Base-by-base conservation (phyloP, 2,329 filamentous ascomycete species). In the Ophiognomonia clavigignenti-juglandacearum region DNA sequence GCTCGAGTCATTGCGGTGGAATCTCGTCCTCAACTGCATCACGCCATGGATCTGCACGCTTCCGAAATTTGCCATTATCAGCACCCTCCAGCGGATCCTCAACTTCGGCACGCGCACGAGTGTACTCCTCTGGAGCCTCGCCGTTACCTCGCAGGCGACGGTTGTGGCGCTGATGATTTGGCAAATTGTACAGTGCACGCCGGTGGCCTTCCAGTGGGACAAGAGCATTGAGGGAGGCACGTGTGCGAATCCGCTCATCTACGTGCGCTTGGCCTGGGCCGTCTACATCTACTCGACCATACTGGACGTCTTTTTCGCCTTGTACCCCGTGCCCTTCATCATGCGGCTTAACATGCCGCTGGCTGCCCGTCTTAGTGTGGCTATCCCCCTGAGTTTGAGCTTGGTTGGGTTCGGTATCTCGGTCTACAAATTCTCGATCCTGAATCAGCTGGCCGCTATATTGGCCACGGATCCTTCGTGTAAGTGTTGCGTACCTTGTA, bases 1-100 rank as follows among this genome's bases (percentile, higher is more conserved):
- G 24, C 20, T 42, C 14, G n/a, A 50, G 16, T 58, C 62, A 3
- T 53, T 62, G 7, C 57, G 58, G 42, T 64, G 57, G 51, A 63
- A 63, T 42, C 57, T 54, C 26, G 59, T 65, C 32, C 61, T 61
- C 44, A 61, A 56, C 29, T 50, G 59, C 2, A 48, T 63, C 16
- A 47, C 62, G 13, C 59, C 64, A 45, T 64, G 61, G 62, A 56
- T 57, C 40, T 65, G 64, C 46, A 63, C 62, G 10, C 46, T 64
- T 29, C 62, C 62, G 3, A 65, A 64, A 32, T 64, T 63, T 35
- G 61, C 61, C 42, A 56, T 64, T 43, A 57, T 65, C 47, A 58
- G 59, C 22, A 60, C 56, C 7, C 52, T 64, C 6, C 55, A 63
- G 34, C 58, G 61, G 35, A 64, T 64, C 26, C 52, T 64, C 11